Evolutionary conservation across 768 basidiomycete species (phyloP).

Genomic region (Suillus cothurnatus): DNA sequence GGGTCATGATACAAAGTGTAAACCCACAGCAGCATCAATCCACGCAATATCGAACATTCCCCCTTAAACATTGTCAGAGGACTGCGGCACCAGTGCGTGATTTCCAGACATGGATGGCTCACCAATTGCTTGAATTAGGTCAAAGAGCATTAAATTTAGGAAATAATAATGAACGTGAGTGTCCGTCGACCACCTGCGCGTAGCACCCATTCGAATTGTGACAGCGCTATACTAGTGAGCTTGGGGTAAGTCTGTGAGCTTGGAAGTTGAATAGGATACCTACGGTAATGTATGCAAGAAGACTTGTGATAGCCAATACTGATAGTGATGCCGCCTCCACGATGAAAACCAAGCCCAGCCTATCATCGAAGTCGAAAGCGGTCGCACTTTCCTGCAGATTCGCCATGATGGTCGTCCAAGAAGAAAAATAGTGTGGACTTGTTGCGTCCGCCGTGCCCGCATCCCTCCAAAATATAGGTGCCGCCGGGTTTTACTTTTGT

Average conservation of each 20-base stretch:
- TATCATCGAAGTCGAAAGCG: conserved; percentile 23
- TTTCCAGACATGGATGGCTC: conserved; percentile 5
- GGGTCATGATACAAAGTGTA: neutral
- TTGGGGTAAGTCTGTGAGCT: neutral
- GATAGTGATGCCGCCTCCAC: conserved; percentile 34
- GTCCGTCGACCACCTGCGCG: conserved; percentile 31
- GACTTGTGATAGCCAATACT: conserved; percentile 26
- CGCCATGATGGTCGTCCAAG: neutral
- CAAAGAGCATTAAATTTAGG: conserved; percentile 32
- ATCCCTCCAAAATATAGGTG: neutral
- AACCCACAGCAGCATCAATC: conserved; percentile 34
- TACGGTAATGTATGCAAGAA: conserved; percentile 34
- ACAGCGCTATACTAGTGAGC: conserved; percentile 29
- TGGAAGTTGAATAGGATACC: neutral
- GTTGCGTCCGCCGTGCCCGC: neutral
- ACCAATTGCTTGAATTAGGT: conserved; percentile 38
- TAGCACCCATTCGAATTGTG: conserved; percentile 23
- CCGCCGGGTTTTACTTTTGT: no score
- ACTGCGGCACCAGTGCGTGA: neutral
- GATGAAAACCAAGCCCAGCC: conserved; percentile 34
- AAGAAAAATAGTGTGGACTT: neutral
- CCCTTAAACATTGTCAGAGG: conserved; percentile 26
- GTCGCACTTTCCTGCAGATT: neutral
- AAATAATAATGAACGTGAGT: conserved; percentile 40
- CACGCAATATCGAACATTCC: conserved; percentile 41